These are phyloP conservation scores for Ophiosphaerella herpotricha DNA, from an alignment of 2,329 filamentous ascomycete species.

Conservation along the genomic window DNA sequence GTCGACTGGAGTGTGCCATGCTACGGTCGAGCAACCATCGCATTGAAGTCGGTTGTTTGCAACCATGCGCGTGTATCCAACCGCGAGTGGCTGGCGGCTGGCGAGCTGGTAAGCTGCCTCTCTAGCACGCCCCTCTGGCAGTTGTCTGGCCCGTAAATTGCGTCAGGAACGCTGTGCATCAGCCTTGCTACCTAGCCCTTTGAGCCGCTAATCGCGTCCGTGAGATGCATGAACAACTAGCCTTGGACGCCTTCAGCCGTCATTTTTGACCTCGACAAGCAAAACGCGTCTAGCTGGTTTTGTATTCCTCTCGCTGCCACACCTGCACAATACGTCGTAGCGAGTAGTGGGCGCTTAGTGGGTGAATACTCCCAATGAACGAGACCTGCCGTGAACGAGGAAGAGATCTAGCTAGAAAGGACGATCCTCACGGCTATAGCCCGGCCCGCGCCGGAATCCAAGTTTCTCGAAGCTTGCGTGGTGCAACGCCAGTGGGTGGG, in stretches of 20 bases:
- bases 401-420: constrained; percentile 42
- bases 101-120: constrained; percentile 14
- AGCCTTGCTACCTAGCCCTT: constrained; percentile 40
- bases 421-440: constrained; percentile 42
- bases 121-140: constrained; percentile 29
- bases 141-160: constrained; percentile 46
- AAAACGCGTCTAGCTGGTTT: constrained; percentile 29
- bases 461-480: constrained; percentile 45
- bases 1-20: constrained; percentile 25
- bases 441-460: constrained; percentile 46
- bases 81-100: constrained; percentile 27
- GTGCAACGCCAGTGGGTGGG: constrained; percentile 29
- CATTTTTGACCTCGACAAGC: constrained; percentile 20
- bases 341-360: constrained; percentile 35
- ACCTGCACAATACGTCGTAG: constrained; percentile 43
- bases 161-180: constrained; percentile 49
- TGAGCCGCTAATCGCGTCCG: constrained; percentile 44
- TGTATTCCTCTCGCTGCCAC: constrained; percentile 34
- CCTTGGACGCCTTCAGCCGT: constrained; percentile 27
- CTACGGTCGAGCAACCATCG: constrained; percentile 36
- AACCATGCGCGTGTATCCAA: constrained; percentile 5
- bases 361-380: constrained; percentile 27
- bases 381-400: constrained; percentile 25
- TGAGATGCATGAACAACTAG: constrained; percentile 39
- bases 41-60: constrained; percentile 4